Base-by-base conservation (phyloP, 1,139 yeast species). In the Kluyveromyces sp. region DNA sequence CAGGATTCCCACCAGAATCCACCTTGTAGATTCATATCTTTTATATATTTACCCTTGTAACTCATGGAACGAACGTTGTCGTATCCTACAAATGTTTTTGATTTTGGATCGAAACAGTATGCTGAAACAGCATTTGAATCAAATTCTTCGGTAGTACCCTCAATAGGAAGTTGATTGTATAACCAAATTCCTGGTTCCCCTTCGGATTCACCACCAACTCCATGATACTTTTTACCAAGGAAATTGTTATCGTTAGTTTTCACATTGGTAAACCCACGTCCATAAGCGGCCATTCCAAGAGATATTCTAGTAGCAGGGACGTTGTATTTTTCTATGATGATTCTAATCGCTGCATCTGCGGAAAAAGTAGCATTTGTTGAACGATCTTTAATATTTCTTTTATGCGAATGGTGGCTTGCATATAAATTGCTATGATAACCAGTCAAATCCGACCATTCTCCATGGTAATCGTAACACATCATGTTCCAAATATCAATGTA, bases 1-100 rank as follows among this genome's bases (percentile, higher is more conserved):
- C 82, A 73, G 0, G 95, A 83, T 58, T 89, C 96, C 97, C 97
- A 92, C 83, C 88, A 89, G 80, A 92, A 81, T 0, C 87, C 96
- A 1, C 97, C 97, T 0, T 83, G 95, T 7, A 88, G 68, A 0
- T 68, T 58, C 4, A 70, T 67, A 41, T 65, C 58, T 29, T 53
- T 56, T 6, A 82, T 78, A 55, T 78, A 89, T 31, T 68, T 59
- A 0, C 89, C 90, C 61, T 92, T 92, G 29, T 61, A 59, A 7
- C 64, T 58, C 1, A 77, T 77, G 1, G 83, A 73, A 7, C 71
- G 69, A 0, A 68, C 69, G 52, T 78, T 83, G 60, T 92, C 98
- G 63, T 83, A 90, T 1, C 77, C 72, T 3, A 83, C 72, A 42
- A 87, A 69, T 0, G 71, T 66, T 27, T 65, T 60, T 0, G 61